Base-by-base conservation (phyloP, 2,329 filamentous ascomycete species). In the Talaromyces pinophilus region DNA sequence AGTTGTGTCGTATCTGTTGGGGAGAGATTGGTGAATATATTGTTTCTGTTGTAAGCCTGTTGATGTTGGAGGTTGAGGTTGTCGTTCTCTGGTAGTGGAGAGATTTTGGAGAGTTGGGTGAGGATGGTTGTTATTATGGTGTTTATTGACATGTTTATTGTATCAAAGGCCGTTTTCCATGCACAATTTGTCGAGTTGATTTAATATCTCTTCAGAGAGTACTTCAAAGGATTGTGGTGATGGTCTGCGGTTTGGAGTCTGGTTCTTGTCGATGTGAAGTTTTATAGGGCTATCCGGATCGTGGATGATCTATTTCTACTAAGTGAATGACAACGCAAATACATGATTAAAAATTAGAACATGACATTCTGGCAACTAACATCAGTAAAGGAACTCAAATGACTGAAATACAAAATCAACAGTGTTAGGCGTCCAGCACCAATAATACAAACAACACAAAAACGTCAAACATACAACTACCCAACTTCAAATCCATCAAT, bases 11-110 rank as follows among this genome's bases (percentile, higher is more conserved):
- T 28, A 40, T 57, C 52, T 15, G 17, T 13, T 0, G 22, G 15
- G 7, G 62, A 57, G 48, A 64, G 4, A 7, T 44, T 55, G 48
- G 15, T 44, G 35, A 64, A 57, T 42, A 46, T 38, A 70, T 62
- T 35, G 75, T 71, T 44, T 78, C 19, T 65, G 54, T 33, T 19
- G 33, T 33, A 76, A 69, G 40, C 77, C 19, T 65, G 54, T 59
- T 22, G 38, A 2, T 38, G 42, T 38, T 62, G 28, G 59, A 44
- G 44, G 13, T 52, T 52, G 48, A 33, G 33, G 30, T 25, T 33
- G 48, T 55, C 19, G 19, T 42, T 62, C 28, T 67, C 46, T 33
- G 25, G 52, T 22, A 38, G 46, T 8, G 30, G 42, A 44, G 48
- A 17, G 44, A 59, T 64, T 28, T 63, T 42, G 38, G 59, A 64